Conservation (phyloP, 768 basidiomycete genomes). For the Agrocybe chaxingu region DNA sequence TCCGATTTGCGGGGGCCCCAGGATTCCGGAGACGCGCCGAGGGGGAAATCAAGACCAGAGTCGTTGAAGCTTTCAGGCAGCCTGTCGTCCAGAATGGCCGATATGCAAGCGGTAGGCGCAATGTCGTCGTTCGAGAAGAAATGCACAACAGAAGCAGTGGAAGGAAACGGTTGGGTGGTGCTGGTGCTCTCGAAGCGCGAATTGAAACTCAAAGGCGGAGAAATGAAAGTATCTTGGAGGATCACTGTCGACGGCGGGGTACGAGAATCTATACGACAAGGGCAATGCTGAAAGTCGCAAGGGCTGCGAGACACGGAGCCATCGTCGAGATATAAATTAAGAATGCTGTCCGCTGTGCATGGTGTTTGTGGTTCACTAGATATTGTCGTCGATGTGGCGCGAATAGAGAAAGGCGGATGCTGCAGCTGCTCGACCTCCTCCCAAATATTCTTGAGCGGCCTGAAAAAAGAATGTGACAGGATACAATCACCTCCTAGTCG, state of each 20-base stretch:
- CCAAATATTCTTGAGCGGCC: slow-evolving; percentile 23
- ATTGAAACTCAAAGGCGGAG: background rate
- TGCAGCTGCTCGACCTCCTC: slow-evolving; percentile 25
- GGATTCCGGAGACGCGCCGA: slow-evolving; percentile 1
- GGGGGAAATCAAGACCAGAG: slow-evolving; percentile 14
- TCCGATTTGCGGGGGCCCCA: slow-evolving; percentile 1
- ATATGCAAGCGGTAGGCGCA: background rate
- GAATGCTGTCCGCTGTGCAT: background rate
- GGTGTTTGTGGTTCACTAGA: slow-evolving; percentile 4
- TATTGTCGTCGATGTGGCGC: slow-evolving; percentile 4
- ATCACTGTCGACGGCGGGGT: background rate
- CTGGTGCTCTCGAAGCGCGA: slow-evolving; percentile 1
- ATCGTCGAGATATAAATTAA: background rate
- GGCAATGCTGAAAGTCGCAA: too few species aligned
- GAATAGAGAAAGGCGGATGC: slow-evolving; percentile 27
- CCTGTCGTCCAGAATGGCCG: background rate
- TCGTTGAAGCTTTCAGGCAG: slow-evolving; percentile 11
- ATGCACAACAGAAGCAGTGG: slow-evolving; percentile 9
- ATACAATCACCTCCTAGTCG: slow-evolving; percentile 25
- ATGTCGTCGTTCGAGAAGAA: background rate
- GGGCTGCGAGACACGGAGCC: too few species aligned
- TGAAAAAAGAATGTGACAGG: slow-evolving; percentile 26
- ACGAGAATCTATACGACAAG: background rate
- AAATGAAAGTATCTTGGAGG: background rate
- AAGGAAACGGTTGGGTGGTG: slow-evolving; percentile 11